A percentile compares a stretch with the other conserved stretches of the same genome.
These are phyloP conservation scores for Pseudogymnoascus sp. DNA, from an alignment of 2,329 filamentous ascomycete species.

Conservation along the genomic window DNA sequence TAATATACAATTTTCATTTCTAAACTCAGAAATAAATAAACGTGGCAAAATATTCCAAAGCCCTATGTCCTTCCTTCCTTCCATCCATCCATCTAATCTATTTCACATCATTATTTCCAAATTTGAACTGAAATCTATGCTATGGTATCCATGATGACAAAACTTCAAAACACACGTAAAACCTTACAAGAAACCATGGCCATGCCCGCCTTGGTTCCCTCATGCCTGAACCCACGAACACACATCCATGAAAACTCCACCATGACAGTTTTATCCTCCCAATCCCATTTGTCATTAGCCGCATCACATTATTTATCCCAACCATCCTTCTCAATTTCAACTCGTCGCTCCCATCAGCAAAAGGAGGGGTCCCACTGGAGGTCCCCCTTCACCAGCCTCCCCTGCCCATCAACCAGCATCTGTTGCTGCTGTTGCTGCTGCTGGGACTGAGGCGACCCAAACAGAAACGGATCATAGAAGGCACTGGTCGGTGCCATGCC, in stretches of 20 bases:
- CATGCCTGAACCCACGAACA: too few relatives aligned
- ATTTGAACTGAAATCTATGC: not conserved
- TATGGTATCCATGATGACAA: not conserved
- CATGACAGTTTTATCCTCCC: not conserved
- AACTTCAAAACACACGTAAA: not conserved
- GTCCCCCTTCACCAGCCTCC: not conserved
- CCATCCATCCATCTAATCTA: slow-evolving; percentile 2
- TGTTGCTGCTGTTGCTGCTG: not conserved
- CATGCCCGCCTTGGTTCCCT: not conserved
- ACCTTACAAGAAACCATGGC: not conserved
- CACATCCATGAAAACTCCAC: not conserved
- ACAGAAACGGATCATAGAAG: not conserved
- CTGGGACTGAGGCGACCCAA: not conserved
- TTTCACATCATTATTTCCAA: not conserved
- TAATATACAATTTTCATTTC: not conserved
- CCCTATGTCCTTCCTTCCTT: not conserved
- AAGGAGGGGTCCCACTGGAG: not conserved
- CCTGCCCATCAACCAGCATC: not conserved
- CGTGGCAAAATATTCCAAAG: not conserved
- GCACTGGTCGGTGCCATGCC: not conserved
- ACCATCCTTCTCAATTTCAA: too few relatives aligned
- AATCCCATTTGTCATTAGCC: not conserved
- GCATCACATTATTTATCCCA: not conserved
- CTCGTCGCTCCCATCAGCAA: not conserved
- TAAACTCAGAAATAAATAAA: not conserved